These are phyloP conservation scores for Diaporthe aspalathi DNA, from an alignment of 2,329 filamentous ascomycete genomes.

Conservation along the genomic window DNA sequence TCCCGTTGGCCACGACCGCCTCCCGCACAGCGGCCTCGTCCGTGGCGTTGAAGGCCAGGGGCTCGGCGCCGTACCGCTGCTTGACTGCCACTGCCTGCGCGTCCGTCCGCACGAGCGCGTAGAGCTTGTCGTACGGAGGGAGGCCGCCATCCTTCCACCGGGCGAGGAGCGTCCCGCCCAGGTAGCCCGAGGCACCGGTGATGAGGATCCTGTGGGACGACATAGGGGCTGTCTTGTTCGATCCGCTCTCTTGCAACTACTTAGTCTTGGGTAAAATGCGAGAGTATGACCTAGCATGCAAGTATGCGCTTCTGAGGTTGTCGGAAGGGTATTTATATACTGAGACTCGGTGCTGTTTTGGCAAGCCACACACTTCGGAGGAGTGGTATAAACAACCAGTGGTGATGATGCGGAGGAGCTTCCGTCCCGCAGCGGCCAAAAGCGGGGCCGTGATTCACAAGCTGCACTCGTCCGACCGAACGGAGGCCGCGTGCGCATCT, in stretches of 20 bases:
- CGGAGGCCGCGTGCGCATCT: constrained; percentile 1
- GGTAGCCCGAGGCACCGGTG: constrained; percentile 64
- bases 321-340: background rate
- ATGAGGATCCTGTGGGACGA: constrained; percentile 52
- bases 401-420: background rate
- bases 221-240: background rate
- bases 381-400: background rate
- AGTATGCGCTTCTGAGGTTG: background rate
- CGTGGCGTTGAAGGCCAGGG: constrained; percentile 53
- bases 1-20: constrained; percentile 54
- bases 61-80: constrained; percentile 54
- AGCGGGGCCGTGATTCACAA: constrained; percentile 23
- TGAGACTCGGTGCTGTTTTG: background rate
- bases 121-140: constrained; percentile 56
- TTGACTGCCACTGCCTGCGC: constrained; percentile 58
- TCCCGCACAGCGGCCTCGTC: constrained; percentile 50
- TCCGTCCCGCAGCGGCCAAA: background rate
- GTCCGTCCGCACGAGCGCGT: constrained; percentile 58
- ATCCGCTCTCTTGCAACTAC: too few relatives aligned
- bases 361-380: background rate
- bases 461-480: constrained; percentile 20
- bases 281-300: background rate
- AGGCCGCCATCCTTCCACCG: constrained; percentile 51
- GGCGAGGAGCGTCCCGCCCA: constrained; percentile 62
- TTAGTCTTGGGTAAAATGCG: background rate